A percentile compares a stretch with the other conserved stretches of the same genome.
These are phyloP conservation scores for Penicillium soppii DNA, from an alignment of 495 filamentous ascomycete genomes.

Conservation along the genomic window DNA sequence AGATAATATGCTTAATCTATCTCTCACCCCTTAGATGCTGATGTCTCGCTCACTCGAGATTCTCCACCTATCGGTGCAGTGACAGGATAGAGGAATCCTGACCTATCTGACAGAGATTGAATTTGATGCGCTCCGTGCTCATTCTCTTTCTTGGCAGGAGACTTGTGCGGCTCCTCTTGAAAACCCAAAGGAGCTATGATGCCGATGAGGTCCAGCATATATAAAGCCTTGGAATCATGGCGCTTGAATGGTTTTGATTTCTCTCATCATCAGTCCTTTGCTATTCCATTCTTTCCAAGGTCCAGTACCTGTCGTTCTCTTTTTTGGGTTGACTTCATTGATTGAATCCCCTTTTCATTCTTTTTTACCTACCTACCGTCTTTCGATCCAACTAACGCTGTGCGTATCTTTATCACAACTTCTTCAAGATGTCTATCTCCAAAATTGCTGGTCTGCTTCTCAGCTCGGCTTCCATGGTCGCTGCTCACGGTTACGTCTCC, in stretches of 20 bases:
- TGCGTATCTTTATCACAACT: slow-evolving; percentile 29
- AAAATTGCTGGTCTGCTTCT: slow-evolving; percentile 47
- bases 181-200: slow-evolving; percentile 17
- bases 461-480: slow-evolving; percentile 51
- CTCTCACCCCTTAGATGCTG: slow-evolving; percentile 24
- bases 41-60: slow-evolving; percentile 21
- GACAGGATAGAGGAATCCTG: slow-evolving; percentile 9
- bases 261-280: slow-evolving; percentile 31
- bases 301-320: slow-evolving; percentile 41
- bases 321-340: slow-evolving; percentile 39
- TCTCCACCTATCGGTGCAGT: slow-evolving; percentile 30
- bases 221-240: slow-evolving; percentile 16
- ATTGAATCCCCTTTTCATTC: slow-evolving; percentile 39
- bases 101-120: slow-evolving; percentile 18
- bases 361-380: slow-evolving; percentile 21
- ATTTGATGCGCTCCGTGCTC: slow-evolving; percentile 18
- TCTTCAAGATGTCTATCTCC: slow-evolving; percentile 36
- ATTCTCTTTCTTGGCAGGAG: slow-evolving; percentile 21
- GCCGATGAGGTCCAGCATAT: slow-evolving; percentile 17
- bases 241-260: neutral
- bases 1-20: slow-evolving; percentile 36
- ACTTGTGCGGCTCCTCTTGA: slow-evolving; percentile 4
- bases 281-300: slow-evolving; percentile 35
- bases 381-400: slow-evolving; percentile 34
- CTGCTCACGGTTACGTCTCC: slow-evolving; percentile 61